phyloP scores from a whole-genome alignment of 2,329 filamentous ascomycete species.

The Chrysoporthe cubensis region DNA sequence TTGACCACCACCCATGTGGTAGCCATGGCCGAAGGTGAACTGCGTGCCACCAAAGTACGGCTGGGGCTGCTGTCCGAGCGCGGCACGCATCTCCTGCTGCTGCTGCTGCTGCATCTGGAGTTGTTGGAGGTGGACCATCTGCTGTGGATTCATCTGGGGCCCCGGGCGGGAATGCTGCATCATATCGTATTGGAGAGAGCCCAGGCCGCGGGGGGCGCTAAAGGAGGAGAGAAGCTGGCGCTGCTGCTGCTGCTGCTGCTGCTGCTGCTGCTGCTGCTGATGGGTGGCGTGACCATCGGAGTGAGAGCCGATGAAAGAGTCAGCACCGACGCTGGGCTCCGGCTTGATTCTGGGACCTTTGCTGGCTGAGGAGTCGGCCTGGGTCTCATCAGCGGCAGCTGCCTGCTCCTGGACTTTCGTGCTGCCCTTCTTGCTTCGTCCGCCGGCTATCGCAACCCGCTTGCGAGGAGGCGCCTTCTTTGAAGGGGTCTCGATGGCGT shows the following conservation, averaged over 20 bases:
- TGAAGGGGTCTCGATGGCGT: conserved; percentile 4
- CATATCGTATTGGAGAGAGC: background rate
- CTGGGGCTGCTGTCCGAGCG: background rate
- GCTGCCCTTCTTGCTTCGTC: background rate
- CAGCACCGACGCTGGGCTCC: background rate
- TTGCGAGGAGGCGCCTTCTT: conserved; percentile 9
- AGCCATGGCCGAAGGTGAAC: background rate
- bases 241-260: conserved; percentile 1
- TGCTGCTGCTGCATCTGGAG: background rate
- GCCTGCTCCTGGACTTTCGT: conserved; percentile 1
- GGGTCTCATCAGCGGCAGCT: background rate
- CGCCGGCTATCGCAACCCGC: background rate
- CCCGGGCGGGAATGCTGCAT: background rate
- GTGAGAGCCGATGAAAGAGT: background rate
- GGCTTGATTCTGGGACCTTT: background rate
- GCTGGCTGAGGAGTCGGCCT: background rate
- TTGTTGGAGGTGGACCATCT: conserved; percentile 5
- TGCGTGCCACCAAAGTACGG: background rate
- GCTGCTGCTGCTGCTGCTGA: conserved; percentile 2
- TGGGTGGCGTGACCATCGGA: too few species aligned
- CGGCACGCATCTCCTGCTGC: background rate
- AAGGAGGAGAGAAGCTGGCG: background rate
- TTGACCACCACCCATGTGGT: background rate
- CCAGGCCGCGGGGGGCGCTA: background rate
- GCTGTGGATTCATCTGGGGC: background rate